A percentile compares a stretch with the other conserved stretches of the same genome.
phyloP scores from a whole-genome alignment of 306 rosid species.

The Purshia tridentata region DNA sequence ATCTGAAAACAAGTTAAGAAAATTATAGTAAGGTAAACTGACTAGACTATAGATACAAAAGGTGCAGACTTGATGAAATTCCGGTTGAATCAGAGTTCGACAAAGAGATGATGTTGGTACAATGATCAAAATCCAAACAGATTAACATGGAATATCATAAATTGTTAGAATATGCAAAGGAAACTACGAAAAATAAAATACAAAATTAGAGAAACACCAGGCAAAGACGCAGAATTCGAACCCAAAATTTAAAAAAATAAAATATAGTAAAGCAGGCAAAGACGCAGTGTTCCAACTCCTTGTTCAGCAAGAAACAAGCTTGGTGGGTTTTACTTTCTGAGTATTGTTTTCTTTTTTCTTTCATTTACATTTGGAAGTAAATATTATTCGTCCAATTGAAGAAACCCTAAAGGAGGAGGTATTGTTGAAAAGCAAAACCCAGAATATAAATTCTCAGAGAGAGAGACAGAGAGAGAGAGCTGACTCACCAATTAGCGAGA shows the following conservation, averaged over 20 bases:
- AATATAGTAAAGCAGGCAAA: background rate
- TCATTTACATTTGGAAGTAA: background rate
- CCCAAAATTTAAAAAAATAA: background rate
- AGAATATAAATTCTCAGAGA: background rate
- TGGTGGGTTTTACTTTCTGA: conserved; percentile 5
- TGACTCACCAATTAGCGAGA: conserved; percentile 9
- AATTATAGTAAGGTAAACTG: background rate
- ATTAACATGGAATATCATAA: background rate
- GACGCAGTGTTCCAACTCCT: background rate
- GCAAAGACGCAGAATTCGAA: background rate
- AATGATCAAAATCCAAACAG: background rate
- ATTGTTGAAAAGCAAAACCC: background rate
- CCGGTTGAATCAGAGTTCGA: background rate
- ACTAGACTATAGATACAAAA: background rate
- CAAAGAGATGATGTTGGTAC: background rate
- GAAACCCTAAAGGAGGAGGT: conserved; percentile 5
- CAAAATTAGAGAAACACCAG: background rate
- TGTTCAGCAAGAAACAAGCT: conserved; percentile 18
- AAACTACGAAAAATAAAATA: background rate
- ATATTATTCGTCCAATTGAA: background rate
- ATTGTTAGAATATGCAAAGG: too few relatives aligned
- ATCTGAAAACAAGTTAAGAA: background rate
- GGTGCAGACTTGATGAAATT: background rate
- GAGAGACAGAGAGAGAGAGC: background rate
- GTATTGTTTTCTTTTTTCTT: background rate